A percentile compares a stretch with the other conserved stretches of the same genome.
phyloP scores from a whole-genome alignment of 2,329 filamentous ascomycete species.

The Pseudogymnoascus sp. region DNA sequence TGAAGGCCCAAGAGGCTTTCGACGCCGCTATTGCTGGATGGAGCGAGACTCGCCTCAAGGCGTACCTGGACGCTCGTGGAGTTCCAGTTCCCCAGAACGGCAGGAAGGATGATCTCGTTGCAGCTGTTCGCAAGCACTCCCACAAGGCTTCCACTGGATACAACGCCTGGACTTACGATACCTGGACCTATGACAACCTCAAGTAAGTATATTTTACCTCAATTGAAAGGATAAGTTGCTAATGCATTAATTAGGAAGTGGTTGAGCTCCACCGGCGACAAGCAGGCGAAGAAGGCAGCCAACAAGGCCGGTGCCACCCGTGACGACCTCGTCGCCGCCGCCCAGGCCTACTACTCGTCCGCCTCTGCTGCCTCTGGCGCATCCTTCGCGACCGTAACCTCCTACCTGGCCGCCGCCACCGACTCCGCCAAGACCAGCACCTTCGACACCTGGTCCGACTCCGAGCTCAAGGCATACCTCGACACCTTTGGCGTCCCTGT shows the following conservation, averaged over 20 bases:
- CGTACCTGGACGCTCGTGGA: slow-evolving; percentile 69
- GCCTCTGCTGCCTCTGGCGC: slow-evolving; percentile 52
- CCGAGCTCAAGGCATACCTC: slow-evolving; percentile 67
- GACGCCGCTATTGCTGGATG: slow-evolving; percentile 54
- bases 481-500: slow-evolving; percentile 63
- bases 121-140: slow-evolving; percentile 64
- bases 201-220: slow-evolving; percentile 36
- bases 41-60: slow-evolving; percentile 72
- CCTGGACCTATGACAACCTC: slow-evolving; percentile 64
- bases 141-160: slow-evolving; percentile 63
- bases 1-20: slow-evolving; percentile 61
- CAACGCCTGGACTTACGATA: slow-evolving; percentile 73
- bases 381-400: slow-evolving; percentile 61
- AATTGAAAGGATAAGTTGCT: not conserved
- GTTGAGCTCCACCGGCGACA: slow-evolving; percentile 45
- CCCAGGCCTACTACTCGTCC: slow-evolving; percentile 52
- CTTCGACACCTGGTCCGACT: slow-evolving; percentile 66
- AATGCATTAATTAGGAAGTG: slow-evolving; percentile 32
- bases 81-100: slow-evolving; percentile 65
- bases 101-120: slow-evolving; percentile 66
- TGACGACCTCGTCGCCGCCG: slow-evolving; percentile 64
- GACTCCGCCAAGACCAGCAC: slow-evolving; percentile 55
- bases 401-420: slow-evolving; percentile 60
- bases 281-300: slow-evolving; percentile 50
- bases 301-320: slow-evolving; percentile 59